A percentile compares a stretch with the other conserved stretches of the same genome.
Conservation (phyloP, 805 yeast genomes). For the Vanderwaltozyma verrucispora region DNA sequence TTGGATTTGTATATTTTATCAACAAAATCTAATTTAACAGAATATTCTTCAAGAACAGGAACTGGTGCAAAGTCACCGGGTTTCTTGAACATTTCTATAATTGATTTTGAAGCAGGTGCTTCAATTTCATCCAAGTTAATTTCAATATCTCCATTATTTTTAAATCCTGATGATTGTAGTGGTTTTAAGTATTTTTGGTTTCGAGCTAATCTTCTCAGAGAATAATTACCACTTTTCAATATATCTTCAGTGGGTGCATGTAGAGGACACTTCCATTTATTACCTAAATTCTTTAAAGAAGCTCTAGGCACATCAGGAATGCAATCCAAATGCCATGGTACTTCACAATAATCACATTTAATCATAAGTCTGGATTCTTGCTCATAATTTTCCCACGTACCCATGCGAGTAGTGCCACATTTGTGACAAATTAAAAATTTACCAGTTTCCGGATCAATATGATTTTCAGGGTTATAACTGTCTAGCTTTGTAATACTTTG, state of each 20-base stretch:
- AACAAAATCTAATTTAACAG: constrained; percentile 21
- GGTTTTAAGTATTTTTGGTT: constrained; percentile 48
- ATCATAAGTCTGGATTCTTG: constrained; percentile 42
- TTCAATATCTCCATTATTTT: constrained; percentile 51
- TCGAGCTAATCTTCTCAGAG: constrained; percentile 38
- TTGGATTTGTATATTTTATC: constrained; percentile 24
- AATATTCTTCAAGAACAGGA: constrained; percentile 16
- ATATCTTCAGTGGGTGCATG: constrained; percentile 35
- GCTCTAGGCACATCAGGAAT: constrained; percentile 59
- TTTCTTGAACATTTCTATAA: constrained; percentile 10
- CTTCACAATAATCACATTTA: constrained; percentile 74
- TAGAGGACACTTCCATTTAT: constrained; percentile 87
- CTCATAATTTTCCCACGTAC: constrained; percentile 31
- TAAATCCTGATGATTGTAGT: constrained; percentile 38
- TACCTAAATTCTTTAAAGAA: constrained; percentile 60
- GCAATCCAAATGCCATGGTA: constrained; percentile 87
- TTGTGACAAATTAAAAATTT: constrained; percentile 60
- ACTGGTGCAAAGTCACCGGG: constrained; percentile 15
- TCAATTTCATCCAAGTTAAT: constrained; percentile 36
- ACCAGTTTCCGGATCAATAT: constrained; percentile 51
- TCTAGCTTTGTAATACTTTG: constrained; percentile 26
- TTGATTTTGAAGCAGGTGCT: constrained; percentile 16
- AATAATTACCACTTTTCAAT: constrained; percentile 7
- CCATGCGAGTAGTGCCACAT: constrained; percentile 63
- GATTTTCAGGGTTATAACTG: constrained; percentile 44